Percentiles rank a stretch among this genome's conserved stretches.
Conservation (phyloP, 495 filamentous ascomycete genomes). For the Xylaria cubensis region DNA sequence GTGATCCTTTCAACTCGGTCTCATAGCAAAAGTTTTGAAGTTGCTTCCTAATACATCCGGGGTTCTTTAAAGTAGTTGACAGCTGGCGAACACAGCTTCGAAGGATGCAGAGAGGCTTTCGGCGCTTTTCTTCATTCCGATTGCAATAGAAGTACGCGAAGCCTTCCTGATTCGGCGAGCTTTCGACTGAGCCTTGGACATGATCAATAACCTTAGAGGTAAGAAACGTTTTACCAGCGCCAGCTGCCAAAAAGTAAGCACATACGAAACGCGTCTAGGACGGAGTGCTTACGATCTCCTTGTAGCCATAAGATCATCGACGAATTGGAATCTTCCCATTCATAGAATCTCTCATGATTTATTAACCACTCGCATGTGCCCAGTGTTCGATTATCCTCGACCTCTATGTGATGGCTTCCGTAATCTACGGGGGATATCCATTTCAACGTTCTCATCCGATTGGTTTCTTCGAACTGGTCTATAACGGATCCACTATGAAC, state of each 20-base stretch:
- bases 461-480: neutral
- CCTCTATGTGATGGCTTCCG: constrained; percentile 7
- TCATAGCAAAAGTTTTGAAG: neutral
- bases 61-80: constrained; percentile 31
- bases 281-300: neutral
- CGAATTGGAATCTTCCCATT: constrained; percentile 1
- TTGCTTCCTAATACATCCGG: neutral
- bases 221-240: constrained; percentile 49
- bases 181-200: constrained; percentile 26
- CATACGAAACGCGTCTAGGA: neutral
- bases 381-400: neutral
- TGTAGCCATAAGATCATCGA: constrained; percentile 21
- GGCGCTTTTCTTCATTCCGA: constrained; percentile 39
- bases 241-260: constrained; percentile 22
- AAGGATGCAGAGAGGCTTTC: constrained; percentile 43
- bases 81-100: constrained; percentile 49
- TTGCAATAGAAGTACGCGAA: constrained; percentile 55
- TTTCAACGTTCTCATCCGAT: neutral
- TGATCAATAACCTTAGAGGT: constrained; percentile 45
- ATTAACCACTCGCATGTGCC: constrained; percentile 16
- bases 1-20: neutral
- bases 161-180: constrained; percentile 33
- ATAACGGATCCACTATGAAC: neutral
- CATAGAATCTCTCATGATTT: neutral
- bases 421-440: constrained; percentile 10